Conservation (phyloP, 352 stramenopile genomes). For the Phytophthora sansomeana region DNA sequence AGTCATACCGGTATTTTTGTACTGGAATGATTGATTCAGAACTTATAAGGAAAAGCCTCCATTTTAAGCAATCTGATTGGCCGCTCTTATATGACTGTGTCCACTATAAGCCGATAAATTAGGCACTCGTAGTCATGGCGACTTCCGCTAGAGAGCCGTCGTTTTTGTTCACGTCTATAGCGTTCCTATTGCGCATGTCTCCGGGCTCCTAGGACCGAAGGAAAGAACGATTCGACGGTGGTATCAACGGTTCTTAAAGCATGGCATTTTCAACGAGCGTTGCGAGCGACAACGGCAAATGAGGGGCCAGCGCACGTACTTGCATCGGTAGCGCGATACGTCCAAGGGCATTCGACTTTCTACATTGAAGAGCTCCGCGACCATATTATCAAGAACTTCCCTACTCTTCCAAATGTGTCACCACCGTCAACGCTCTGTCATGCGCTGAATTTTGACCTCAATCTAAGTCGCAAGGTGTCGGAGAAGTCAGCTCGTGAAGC, state of each 20-base stretch:
- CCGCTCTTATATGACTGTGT: no score
- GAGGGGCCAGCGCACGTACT: background rate
- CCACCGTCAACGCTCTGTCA: background rate
- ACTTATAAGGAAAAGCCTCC: no score
- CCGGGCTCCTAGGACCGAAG: background rate
- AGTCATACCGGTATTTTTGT: no score
- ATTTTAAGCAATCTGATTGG: no score
- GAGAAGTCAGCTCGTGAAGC: background rate
- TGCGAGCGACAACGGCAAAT: background rate
- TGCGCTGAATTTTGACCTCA: constrained; percentile 8
- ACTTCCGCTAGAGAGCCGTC: background rate
- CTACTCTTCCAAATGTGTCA: background rate
- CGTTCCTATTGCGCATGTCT: background rate
- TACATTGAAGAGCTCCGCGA: background rate
- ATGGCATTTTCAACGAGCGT: background rate
- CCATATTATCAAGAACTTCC: background rate
- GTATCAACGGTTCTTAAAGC: background rate
- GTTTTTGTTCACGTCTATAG: background rate
- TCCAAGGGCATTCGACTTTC: background rate
- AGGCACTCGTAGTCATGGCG: no score
- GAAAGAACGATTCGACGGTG: background rate
- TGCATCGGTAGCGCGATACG: background rate
- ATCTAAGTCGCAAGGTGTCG: background rate
- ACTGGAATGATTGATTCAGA: no score
- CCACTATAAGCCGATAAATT: no score